These are phyloP conservation scores for Diaporthe eres DNA, from an alignment of 2,329 filamentous ascomycete species.

Conservation along the genomic window DNA sequence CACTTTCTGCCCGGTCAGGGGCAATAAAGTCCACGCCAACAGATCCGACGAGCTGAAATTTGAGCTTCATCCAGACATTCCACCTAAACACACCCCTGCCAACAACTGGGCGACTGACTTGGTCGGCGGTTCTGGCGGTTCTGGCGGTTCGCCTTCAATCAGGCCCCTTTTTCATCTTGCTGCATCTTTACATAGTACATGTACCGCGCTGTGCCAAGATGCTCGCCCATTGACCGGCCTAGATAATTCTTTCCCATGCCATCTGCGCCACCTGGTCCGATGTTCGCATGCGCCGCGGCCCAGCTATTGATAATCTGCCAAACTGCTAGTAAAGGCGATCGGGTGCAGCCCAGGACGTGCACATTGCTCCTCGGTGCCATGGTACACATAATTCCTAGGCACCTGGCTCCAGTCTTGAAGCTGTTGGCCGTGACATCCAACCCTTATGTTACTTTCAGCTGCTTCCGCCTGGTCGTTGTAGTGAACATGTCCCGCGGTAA, in stretches of 20 bases:
- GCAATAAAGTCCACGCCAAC: constrained; percentile 26
- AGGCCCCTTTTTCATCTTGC: background rate
- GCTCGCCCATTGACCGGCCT: background rate
- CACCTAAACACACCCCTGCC: constrained; percentile 23
- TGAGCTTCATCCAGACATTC: constrained; percentile 23
- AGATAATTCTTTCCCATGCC: background rate
- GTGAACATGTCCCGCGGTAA: background rate
- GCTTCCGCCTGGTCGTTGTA: background rate
- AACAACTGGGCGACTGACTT: constrained; percentile 8
- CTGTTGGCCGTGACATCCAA: background rate
- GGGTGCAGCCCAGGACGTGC: background rate
- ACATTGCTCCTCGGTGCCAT: background rate
- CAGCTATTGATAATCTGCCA: background rate
- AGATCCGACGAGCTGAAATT: constrained; percentile 27
- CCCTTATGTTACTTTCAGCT: background rate
- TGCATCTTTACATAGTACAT: background rate
- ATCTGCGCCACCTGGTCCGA: constrained; percentile 7
- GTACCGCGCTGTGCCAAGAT: background rate
- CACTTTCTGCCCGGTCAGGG: constrained; percentile 26
- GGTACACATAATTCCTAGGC: background rate
- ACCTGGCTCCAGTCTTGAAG: background rate
- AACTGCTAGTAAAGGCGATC: background rate
- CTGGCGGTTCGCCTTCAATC: constrained; percentile 4
- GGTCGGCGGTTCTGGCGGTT: constrained; percentile 6
- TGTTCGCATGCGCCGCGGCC: background rate